Evolutionary conservation across 306 rosid genomes (phyloP).

Genomic region (Cucurbita argyrosperma): DNA sequence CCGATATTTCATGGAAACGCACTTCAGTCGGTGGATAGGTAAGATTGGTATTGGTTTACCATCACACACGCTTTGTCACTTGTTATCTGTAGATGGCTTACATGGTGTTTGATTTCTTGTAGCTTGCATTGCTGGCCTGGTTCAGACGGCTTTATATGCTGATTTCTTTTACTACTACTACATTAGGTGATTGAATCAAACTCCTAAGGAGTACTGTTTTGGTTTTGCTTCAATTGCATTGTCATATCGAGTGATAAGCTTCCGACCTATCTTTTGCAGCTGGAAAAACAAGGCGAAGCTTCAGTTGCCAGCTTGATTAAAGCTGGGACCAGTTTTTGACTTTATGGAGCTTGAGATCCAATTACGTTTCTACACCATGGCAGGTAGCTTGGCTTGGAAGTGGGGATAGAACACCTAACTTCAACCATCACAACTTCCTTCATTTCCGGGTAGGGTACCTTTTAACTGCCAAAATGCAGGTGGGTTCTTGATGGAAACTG

Average conservation of each 20-base stretch:
- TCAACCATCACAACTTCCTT: conserved; percentile 3
- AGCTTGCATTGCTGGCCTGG: conserved; percentile 74
- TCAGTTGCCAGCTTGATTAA: conserved; percentile 65
- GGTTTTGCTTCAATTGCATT: neutral
- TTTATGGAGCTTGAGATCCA: conserved; percentile 14
- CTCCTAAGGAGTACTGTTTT: neutral
- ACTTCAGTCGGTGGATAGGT: conserved; percentile 75
- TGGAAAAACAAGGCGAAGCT: conserved; percentile 87
- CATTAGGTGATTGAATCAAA: conserved; percentile 36
- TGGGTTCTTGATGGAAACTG: neutral
- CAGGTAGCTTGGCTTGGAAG: conserved; percentile 7
- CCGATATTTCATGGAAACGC: conserved; percentile 70
- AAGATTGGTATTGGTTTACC: neutral
- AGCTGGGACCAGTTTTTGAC: conserved; percentile 10
- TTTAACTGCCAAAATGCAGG: neutral
- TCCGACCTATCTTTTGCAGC: conserved; percentile 32
- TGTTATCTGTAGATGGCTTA: neutral
- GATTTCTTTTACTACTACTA: conserved; percentile 97
- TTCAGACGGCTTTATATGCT: conserved; percentile 87
- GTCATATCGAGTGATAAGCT: neutral
- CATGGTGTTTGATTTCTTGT: conserved; percentile 10
- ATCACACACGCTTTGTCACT: neutral
- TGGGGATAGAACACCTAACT: neutral
- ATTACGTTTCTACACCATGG: conserved; percentile 2
- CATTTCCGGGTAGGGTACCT: neutral